Conservation (phyloP, 345 rosid species). For the Erucastrum elatum region DNA sequence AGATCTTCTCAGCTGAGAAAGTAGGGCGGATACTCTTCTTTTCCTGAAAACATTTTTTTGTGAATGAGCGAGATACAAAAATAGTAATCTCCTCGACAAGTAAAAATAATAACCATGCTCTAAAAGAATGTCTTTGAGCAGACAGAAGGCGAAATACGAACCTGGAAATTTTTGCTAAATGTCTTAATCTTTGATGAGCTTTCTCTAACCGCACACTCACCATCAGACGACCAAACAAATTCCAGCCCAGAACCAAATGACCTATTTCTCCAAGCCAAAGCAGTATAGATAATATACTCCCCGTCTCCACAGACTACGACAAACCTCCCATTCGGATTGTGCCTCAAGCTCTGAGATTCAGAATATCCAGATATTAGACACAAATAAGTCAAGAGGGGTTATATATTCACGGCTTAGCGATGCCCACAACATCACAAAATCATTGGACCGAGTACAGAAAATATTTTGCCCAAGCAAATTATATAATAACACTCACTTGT, state of each 20-base stretch:
- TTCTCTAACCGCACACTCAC: conserved; percentile 98
- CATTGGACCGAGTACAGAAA: conserved; percentile 26
- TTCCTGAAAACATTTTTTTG: conserved; percentile 62
- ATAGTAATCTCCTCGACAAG: conserved; percentile 5
- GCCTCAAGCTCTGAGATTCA: conserved; percentile 76
- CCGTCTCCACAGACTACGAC: conserved; percentile 99
- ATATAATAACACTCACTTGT: conserved; percentile 61
- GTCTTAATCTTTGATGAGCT: conserved; percentile 89
- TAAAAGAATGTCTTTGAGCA: not conserved
- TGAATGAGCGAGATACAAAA: conserved; percentile 18
- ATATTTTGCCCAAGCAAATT: not conserved
- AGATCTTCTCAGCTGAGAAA: conserved; percentile 87
- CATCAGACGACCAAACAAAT: conserved; percentile 95
- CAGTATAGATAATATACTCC: conserved; percentile 94
- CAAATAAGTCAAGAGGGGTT: conserved; percentile 6
- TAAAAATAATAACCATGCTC: conserved; percentile 9
- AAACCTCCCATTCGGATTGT: conserved; percentile 97
- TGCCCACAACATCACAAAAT: not conserved
- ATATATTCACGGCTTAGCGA: conserved; percentile 8
- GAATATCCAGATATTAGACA: conserved; percentile 32
- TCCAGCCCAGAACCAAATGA: conserved; percentile 98
- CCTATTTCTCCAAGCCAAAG: conserved; percentile 99
- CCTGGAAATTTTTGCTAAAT: conserved; percentile 97
- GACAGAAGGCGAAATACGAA: conserved; percentile 32
- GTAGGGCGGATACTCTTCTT: conserved; percentile 89